Conservation (phyloP, 768 basidiomycete species). For the Tephrocybe rancida region DNA sequence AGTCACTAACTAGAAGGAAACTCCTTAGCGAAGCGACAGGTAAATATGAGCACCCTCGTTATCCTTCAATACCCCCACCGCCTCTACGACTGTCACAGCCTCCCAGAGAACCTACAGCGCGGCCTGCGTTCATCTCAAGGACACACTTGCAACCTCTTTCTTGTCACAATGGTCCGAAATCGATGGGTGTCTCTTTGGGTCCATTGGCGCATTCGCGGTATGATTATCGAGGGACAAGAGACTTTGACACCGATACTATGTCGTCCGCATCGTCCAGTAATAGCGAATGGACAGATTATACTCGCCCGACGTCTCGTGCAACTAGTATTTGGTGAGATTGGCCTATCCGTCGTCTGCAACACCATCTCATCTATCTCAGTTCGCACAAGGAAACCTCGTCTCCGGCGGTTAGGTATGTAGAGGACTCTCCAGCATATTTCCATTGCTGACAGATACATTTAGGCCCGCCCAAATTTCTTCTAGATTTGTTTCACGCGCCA, state of each 20-base stretch:
- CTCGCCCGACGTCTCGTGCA: not conserved
- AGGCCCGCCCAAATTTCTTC: not conserved
- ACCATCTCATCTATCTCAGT: not conserved
- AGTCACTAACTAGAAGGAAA: too few relatives aligned
- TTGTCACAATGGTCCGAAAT: not conserved
- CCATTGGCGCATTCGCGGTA: not conserved
- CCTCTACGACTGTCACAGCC: not conserved
- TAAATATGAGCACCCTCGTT: not conserved
- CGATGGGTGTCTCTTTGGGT: not conserved
- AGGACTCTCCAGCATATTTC: not conserved
- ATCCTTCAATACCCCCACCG: not conserved
- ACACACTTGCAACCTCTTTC: not conserved
- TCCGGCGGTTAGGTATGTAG: conserved; percentile 1
- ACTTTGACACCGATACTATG: not conserved
- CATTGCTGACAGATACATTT: not conserved
- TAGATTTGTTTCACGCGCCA: not conserved
- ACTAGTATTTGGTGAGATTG: conserved; percentile 8
- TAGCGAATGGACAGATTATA: conserved; percentile 1
- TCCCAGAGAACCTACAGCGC: not conserved
- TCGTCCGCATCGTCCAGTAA: conserved; percentile 10
- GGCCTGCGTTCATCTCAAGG: not conserved
- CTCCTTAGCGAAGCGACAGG: not conserved
- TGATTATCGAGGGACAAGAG: not conserved
- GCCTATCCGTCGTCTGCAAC: not conserved
- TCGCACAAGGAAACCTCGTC: not conserved